phyloP scores from a whole-genome alignment of 305 asterid species.

The Fraxinus baroniana region DNA sequence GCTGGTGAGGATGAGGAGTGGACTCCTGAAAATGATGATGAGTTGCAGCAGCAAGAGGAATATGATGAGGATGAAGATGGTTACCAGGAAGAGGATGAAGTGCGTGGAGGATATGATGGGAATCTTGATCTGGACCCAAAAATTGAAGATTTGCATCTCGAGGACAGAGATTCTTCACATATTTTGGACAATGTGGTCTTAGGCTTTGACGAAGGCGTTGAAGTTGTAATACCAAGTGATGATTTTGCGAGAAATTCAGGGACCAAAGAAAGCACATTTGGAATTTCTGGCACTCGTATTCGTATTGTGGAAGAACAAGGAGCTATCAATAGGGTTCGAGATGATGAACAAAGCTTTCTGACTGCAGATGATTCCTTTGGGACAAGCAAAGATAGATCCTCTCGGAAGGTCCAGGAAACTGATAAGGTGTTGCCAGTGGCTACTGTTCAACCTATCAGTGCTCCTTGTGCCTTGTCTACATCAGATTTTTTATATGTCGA shows the following conservation, averaged over 20 bases:
- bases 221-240: conserved; percentile 85
- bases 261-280: conserved; percentile 49
- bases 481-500: conserved; percentile 38
- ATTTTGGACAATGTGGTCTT: conserved; percentile 68
- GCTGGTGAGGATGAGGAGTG: conserved; percentile 86
- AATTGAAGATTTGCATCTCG: conserved; percentile 59
- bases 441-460: conserved; percentile 34
- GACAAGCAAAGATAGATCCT: conserved; percentile 40
- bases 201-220: conserved; percentile 92
- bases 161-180: conserved; percentile 51
- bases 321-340: conserved; percentile 39
- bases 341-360: conserved; percentile 48
- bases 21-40: conserved; percentile 62
- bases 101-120: conserved; percentile 66
- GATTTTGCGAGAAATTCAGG: conserved; percentile 57
- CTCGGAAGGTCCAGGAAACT: conserved; percentile 38
- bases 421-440: conserved; percentile 41
- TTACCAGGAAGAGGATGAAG: conserved; percentile 86
- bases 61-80: conserved; percentile 94
- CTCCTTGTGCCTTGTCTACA: conserved; percentile 34
- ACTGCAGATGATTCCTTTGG: conserved; percentile 39
- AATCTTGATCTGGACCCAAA: conserved; percentile 61
- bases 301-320: conserved; percentile 42
- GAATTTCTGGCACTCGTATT: conserved; percentile 44
- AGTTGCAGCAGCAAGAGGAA: conserved; percentile 81